Base-by-base conservation (phyloP, 495 filamentous ascomycete species). In the Podospora bellae-mahoneyi region DNA sequence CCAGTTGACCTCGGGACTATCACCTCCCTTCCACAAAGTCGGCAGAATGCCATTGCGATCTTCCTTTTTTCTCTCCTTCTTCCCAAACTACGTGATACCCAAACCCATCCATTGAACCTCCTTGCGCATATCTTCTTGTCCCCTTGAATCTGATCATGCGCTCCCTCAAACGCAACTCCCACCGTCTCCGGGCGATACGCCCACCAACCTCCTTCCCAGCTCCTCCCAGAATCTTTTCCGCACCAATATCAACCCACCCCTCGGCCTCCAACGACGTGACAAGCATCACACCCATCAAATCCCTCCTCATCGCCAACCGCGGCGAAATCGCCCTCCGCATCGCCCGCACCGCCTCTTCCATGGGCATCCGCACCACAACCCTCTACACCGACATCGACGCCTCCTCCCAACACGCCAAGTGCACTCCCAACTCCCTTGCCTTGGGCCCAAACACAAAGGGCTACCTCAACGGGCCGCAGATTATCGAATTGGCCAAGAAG, bases 261-360 rank as follows among this genome's bases (percentile, higher is more conserved):
- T 23, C 75, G 61, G 69, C 56, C 67, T 74, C 78, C 26, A 68
- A 75, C n/a, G 60, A 69, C 34, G 69, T 72, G 15, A 71, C 77
- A 10, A 64, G 69, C 26, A 70, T 80, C 5, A 78, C 72, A 6
- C 86, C 92, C 13, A 83, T 98, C 65, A 89, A 89, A 60, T 96
- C 93, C 18, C 90, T 98, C 61, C 83, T 98, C 0, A 98, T 99
- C 74, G 95, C 95, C 18, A 99, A 99, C 75, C 88, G 95, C 71
- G 95, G 95, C 68, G 95, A 99, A 77, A 99, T 99, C 74, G 96
- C 95, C 64, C 82, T 98, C 84, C 90, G 95, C 67, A 94, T 99
- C 64, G 88, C 91, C 62, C 88, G 88, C 70, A 99, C 95, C 23
- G 95, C 95, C 9, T 83, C 91, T 30, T 84, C 89, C 59, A 90